Base-by-base conservation (phyloP, 805 yeast species). In the Yueomyces sinensis region DNA sequence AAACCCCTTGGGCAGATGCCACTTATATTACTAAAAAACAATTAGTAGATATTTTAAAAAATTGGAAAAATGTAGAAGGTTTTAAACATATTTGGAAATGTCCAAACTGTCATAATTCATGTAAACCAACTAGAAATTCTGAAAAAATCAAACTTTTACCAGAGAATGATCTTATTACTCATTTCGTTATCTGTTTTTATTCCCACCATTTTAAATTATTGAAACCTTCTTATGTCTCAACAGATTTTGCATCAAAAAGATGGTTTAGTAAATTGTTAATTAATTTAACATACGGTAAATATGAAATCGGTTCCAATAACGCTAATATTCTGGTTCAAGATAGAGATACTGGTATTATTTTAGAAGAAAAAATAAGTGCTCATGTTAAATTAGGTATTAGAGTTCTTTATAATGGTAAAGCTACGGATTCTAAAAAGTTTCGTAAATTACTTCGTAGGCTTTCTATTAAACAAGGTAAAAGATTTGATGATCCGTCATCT, bases 281-380 rank as follows among this genome's bases (percentile, higher is more conserved):
- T 33, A 87, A 84, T 49, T 61, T 91, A 32, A 82, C 91, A 0
- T 86, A 83, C 50, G 98, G 98, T 0, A 80, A 80, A 46, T 80
- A 86, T 52, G 74, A 76, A 32, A 58, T 89, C 27, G 96, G 96
- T 2, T 76, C 78, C 17, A 83, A 89, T 50, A 84, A 93, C 32
- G 98, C 96, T 9, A 89, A 89, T 50, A 89, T 91, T 22, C 62
- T 91, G 33, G 96, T 89, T 2, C 97, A 91, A 54, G 96, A 91
- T 53, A 66, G 98, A 40, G 64, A 70, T 14, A 78, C 95, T 0
- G 98, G 98, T 0, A 69, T 82, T 31, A 74, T 89, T n/a, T 57
- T 81, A 49, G 97, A 89, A 52, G 98, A 89, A 48, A 84, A 84
- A 47, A 89, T 91, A 82, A 77, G 87, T 38, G 73, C 82, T 1